Evolutionary conservation across 73 alveolate genomes (phyloP), one percentile per base, ranked within the genome.

Genomic region (Blepharisma japonicum): DNA sequence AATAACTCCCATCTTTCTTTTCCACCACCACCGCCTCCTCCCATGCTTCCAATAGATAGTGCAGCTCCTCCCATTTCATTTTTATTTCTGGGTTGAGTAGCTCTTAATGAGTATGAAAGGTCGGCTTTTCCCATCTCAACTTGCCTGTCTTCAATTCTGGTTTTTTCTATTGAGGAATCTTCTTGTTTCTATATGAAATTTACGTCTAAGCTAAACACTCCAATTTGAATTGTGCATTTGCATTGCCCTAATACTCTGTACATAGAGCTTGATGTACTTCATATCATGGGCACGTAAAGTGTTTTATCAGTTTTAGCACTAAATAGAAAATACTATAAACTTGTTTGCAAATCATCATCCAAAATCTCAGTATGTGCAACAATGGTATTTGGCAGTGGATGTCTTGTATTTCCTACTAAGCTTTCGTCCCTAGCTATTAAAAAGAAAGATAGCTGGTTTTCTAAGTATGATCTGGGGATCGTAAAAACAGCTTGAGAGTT

Each of bases 331-430:
- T 39, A 70, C 56, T 70, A 54, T 9, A 70, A 45, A 5, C 77
- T 38, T 14, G 68, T 18, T 25, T 79, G 56, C 23, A 88, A 81
- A 5, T 39, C 72, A 45, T 90, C 94, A 79, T 92, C 98, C 11
- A 89, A 85, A 48, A 79, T 81, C 45, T 89, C 95, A 32, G 98
- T 89, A 84, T 87, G 93, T 67, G 98, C 99, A 25, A 93, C 96
- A 11, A 93, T 90, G 21, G 88, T 96, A 89, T 94, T 92, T n/a
- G 99, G 99, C 98, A 96, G 91, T 14, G 97, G 92, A 90, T 96
- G 99, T 77, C 86, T 91, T 0, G 96, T 71, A 7, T 94, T 79
- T 4, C 68, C 80, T 18, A 45, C 56, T 55, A 81, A 80, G 38
- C 95, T 83, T 54, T 97, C 99, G 86, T 96, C 99, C 77, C 98